Base-by-base conservation (phyloP, 2,329 filamentous ascomycete genomes). In the Aureobasidium sp. region DNA sequence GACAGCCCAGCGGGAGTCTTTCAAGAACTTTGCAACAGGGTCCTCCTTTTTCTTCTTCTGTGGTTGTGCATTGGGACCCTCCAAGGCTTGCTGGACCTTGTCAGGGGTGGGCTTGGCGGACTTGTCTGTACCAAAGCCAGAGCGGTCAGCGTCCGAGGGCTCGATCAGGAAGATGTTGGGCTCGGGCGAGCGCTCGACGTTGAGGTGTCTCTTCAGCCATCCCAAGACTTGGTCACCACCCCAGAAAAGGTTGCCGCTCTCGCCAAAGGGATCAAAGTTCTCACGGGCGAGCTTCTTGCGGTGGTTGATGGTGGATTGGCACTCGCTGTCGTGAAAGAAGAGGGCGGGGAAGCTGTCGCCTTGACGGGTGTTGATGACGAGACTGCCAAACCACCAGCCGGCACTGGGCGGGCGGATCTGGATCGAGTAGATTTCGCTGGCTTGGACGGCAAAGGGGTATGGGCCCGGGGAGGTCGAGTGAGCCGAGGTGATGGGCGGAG, bases 301-400 rank as follows among this genome's bases (percentile, higher is more conserved):
- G 74, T 97, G 93, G 60, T 95, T 75, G 23, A 97, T 95, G 0
- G 94, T 99, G 57, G 89, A 95, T 74, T 96, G 89, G 69, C 94
- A 99, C 76, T 99, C 94, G 64, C 86, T 91, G 69, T 99, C 94
- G 72, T 99, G 94, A 75, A 99, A 99, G 76, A 99, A 99, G 1
- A 99, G 78, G 0, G 94, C 91, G 0, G 94, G 94, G 66, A 97
- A 96, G 71, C 89, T 94, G 71, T 97, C 92, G 3, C 95, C 95
- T 0, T 88, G 85, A 13, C 89, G 81, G 1, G 89, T 90, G 71
- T 99, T 99, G 76, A 99, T 90, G 61, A 99, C 87, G 29, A 99
- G 76, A 64, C 91, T 96, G 35, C 94, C 94, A 72, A 95, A 96
- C 94, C 94, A 99, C 95, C 94, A 99, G 17, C 94, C 95, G 8